Evolutionary conservation across 192 early-diverging fungal species (phyloP), one percentile per base, ranked within the genome.

Genomic region (Dissophora ornata): DNA sequence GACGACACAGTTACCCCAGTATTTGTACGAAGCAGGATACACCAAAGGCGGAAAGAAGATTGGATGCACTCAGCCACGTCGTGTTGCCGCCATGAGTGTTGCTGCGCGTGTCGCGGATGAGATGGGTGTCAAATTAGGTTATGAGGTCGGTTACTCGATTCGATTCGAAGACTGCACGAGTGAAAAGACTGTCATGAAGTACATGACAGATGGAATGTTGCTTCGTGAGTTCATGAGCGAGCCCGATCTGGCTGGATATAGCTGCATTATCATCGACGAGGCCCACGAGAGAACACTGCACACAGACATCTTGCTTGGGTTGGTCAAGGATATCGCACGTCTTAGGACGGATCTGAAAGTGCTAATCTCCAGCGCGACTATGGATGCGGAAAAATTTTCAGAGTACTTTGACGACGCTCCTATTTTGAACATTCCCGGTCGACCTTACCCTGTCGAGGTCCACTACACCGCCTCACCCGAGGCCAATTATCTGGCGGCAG

Each of bases 181-280:
- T 2, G 96, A 98, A 26, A 95, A 95, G 80, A 99, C 98, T 0
- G 79, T 92, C 19, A 84, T 99, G 52, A 98, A 98, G 73, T 98
- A 98, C 64, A 98, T 99, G 98, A 99, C 98, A 0, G 98, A 98
- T 79, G 98, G 98, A 53, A 94, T 97, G 93, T 83, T 99, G 22
- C 87, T 99, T 21, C 88, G 98, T 48, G 98, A 99, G 80, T 99
- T 97, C 63, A 88, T 99, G 86, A 95, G 95, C 6, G 96, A 97
- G 70, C 96, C 97, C 0, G 95, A 97, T 70, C 83, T 99, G 50
- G 90, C 85, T 19, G 86, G 87, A 18, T 99, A 99, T 79, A 92
- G 87, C 34, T 94, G 93, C 57, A 80, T 99, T 57, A 99, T 99
- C 74, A 97, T 99, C 57, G 98, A 99, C 79, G 98, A 99, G 75